phyloP scores from a whole-genome alignment of 805 yeast species.

The Candida glaebosa region DNA sequence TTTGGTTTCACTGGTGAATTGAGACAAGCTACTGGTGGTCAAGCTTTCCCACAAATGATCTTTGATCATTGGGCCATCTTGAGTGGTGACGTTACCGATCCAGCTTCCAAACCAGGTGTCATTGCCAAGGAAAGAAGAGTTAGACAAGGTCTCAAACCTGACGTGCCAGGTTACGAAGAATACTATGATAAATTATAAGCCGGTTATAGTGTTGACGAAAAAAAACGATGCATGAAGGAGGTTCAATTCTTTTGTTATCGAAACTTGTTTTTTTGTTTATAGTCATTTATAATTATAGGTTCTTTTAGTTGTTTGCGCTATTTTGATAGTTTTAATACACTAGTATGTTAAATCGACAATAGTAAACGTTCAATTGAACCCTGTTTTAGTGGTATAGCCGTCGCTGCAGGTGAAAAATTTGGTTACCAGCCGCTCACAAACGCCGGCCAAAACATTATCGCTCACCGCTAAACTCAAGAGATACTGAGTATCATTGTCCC shows the following conservation, averaged over 20 bases:
- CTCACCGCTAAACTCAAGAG: too few species aligned
- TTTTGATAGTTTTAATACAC: not conserved
- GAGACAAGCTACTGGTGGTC: constrained; percentile 99
- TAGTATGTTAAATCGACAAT: too few species aligned
- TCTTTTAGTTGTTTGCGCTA: not conserved
- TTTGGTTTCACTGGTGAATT: constrained; percentile 99
- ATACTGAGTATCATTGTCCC: too few species aligned
- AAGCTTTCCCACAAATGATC: constrained; percentile 99
- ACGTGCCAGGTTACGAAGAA: constrained; percentile 99
- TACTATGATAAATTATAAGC: constrained; percentile 87
- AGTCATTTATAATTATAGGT: constrained; percentile 5
- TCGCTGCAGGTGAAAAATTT: too few species aligned
- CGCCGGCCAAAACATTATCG: too few species aligned
- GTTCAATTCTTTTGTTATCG: not conserved
- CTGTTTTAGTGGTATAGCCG: too few species aligned
- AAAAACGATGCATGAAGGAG: not conserved
- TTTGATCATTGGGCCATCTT: constrained; percentile 97
- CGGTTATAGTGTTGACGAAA: constrained; percentile 1
- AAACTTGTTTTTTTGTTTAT: constrained; percentile 4
- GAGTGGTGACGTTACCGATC: constrained; percentile 90
- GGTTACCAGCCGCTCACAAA: too few species aligned
- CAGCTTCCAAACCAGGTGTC: constrained; percentile 63
- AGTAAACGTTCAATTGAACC: too few species aligned
- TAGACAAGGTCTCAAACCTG: constrained; percentile 96
- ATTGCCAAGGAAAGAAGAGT: constrained; percentile 67